Base-by-base conservation (phyloP, 2,329 filamentous ascomycete genomes). In the Arthrinium puccinioides region DNA sequence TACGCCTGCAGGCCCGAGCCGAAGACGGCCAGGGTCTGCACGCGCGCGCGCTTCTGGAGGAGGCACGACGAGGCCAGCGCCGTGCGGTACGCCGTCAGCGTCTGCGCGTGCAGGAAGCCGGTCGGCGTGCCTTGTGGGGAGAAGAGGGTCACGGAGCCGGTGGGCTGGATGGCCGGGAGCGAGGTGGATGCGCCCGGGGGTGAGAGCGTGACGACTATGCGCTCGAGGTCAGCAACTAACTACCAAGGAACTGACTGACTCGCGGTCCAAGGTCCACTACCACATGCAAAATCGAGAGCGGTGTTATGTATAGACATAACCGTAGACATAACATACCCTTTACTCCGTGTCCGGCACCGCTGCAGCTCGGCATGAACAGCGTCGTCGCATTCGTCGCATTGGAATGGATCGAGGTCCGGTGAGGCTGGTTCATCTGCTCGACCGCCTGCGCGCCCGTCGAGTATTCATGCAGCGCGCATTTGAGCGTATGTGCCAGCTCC, bases 1-100 rank as follows among this genome's bases (percentile, higher is more conserved):
- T 90, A 94, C 10, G 90, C 90, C 64, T 96, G 89, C 49, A 83
- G 79, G 31, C 90, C 90, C 23, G 84, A 82, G 18, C 90, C 90
- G 57, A 96, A 97, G 37, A 94, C 82, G 11, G 83, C 81, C 9
- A 96, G 55, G 11, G 81, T 86, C 54, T 82, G 80, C 28, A 94
- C 82, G 20, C 74, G 73, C 38, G 74, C 67, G 39, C 90, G 84
- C 25, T 72, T 74, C 15, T 62, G 59, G 23, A 87, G 67, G 0
- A 87, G 69, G 19, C 81, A 78, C 37, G 82, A 75, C 4, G 82
- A 83, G 2, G 78, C 78, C 9, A 90, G 66, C 1, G 85, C 83
- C 0, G 87, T 92, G 42, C 87, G 79, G 59, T 90, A 92, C 4
- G 83, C 85, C 0, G 87, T 92, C 21, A 90, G 63, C 31, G 84